Evolutionary conservation across 306 rosid genomes (phyloP).

Genomic region (Cicer judaicum): DNA sequence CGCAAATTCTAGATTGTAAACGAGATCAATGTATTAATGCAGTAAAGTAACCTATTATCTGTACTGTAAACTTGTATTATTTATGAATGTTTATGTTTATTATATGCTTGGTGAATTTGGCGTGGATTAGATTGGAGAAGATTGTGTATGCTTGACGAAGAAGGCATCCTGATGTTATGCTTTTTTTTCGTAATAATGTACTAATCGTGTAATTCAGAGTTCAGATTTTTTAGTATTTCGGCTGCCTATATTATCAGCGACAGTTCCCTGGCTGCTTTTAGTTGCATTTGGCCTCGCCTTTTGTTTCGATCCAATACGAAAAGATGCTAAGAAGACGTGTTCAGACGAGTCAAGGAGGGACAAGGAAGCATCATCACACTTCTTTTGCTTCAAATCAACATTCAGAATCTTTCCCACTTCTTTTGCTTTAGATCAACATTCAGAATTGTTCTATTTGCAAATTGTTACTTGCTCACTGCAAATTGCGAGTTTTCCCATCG

Average conservation of each 20-base stretch:
- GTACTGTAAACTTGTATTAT: slow-evolving; percentile 1
- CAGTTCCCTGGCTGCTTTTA: background rate
- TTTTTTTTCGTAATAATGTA: background rate
- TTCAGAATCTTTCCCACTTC: too few relatives aligned
- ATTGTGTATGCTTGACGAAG: background rate
- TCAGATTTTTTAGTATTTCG: background rate
- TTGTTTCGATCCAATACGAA: background rate
- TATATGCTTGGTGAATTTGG: slow-evolving; percentile 14
- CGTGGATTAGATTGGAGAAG: slow-evolving; percentile 12
- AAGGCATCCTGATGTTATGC: background rate
- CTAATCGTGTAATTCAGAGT: background rate
- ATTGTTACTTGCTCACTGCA: too few relatives aligned
- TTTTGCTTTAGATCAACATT: too few relatives aligned
- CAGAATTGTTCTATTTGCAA: too few relatives aligned
- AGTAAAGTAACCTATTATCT: background rate
- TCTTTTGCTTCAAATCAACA: too few relatives aligned
- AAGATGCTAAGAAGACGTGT: background rate
- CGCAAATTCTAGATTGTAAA: slow-evolving; percentile 5
- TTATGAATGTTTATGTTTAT: background rate
- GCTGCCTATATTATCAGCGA: background rate
- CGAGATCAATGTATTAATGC: slow-evolving; percentile 16
- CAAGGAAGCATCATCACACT: background rate
- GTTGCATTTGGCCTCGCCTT: background rate
- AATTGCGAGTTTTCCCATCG: too few relatives aligned
- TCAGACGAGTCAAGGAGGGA: background rate